A percentile compares a stretch with the other conserved stretches of the same genome.
These are phyloP conservation scores for Coniosporium tulheliwenetii DNA, from an alignment of 2,329 filamentous ascomycete genomes.

Conservation along the genomic window DNA sequence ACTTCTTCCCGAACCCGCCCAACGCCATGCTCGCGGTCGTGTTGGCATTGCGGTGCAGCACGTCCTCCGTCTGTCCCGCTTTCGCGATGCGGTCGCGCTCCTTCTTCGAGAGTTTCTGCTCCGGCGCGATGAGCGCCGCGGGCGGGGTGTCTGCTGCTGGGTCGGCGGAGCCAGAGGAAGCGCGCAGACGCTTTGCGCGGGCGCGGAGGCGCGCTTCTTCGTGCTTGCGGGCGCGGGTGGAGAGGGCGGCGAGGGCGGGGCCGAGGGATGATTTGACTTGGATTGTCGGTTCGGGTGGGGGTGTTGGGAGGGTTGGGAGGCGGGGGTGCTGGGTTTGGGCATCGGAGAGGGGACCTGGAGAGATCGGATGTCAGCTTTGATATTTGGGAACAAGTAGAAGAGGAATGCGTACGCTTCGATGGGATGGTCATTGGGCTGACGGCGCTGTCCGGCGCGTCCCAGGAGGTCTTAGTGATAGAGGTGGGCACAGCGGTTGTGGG, in stretches of 20 bases:
- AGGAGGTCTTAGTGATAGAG: constrained; percentile 15
- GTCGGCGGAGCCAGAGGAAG: constrained; percentile 36
- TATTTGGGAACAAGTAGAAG: not conserved
- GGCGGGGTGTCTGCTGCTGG: constrained; percentile 10
- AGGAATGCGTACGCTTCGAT: constrained; percentile 41
- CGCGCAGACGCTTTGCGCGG: constrained; percentile 43
- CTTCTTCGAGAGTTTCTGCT: constrained; percentile 71
- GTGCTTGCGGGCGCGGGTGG: constrained; percentile 19
- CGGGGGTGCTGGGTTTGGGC: constrained; percentile 11
- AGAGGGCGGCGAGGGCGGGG: constrained; percentile 42
- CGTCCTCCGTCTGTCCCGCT: constrained; percentile 57
- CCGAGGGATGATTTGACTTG: constrained; percentile 28
- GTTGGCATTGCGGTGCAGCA: constrained; percentile 70
- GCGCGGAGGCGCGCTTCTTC: constrained; percentile 36
- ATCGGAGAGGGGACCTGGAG: constrained; percentile 11
- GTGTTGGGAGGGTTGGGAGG: constrained; percentile 26
- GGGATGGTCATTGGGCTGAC: constrained; percentile 39
- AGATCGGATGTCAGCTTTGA: constrained; percentile 3
- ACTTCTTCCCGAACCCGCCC: constrained; percentile 44
- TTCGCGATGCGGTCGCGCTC: constrained; percentile 66
- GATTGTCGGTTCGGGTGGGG: constrained; percentile 32
- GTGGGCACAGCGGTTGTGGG: constrained; percentile 21
- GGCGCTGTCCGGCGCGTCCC: constrained; percentile 29
- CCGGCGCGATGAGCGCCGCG: constrained; percentile 33
- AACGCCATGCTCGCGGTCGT: constrained; percentile 65